These are phyloP conservation scores for Raphanus hybrid DNA, from an alignment of 441 rosid species.

Conservation along the genomic window DNA sequence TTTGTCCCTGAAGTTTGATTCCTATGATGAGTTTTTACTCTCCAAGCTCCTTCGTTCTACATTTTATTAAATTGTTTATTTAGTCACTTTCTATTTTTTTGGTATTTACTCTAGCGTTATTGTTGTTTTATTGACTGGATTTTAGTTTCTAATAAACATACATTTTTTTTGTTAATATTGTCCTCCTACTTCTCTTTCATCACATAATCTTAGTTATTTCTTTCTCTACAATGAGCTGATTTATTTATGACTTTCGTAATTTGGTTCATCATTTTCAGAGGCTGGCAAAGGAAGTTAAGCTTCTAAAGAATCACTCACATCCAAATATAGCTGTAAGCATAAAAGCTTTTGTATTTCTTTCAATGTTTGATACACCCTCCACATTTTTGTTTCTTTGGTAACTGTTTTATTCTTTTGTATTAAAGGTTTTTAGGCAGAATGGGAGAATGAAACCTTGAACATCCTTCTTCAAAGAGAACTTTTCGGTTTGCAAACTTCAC, in stretches of 20 bases:
- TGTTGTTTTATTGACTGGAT: not conserved
- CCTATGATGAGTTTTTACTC: not conserved
- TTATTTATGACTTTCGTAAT: not conserved
- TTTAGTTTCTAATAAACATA: not conserved
- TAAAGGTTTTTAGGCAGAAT: not conserved
- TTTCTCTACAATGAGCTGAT: not conserved
- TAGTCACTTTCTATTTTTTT: not conserved
- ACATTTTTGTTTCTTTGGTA: not conserved
- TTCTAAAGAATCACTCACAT: not conserved
- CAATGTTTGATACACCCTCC: not conserved
- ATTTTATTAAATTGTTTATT: too few species aligned
- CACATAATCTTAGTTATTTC: not conserved
- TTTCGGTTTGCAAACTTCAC: constrained; percentile 83
- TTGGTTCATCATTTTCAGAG: not conserved
- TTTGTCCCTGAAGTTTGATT: too few species aligned
- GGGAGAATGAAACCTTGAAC: not conserved
- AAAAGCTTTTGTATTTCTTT: not conserved
- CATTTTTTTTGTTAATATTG: not conserved
- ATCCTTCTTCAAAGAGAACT: constrained; percentile 13
- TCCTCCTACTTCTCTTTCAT: not conserved
- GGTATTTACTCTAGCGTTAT: not conserved
- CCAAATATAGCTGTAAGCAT: not conserved
- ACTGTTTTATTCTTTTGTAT: not conserved
- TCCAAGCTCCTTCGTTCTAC: not conserved
- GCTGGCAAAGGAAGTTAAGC: not conserved